Conservation (phyloP, 129 eudicot species). For the carrot (Daucus carota) region DH1_v3.0 NC_030385.2:34578501-34579000, state of each 20-base stretch:
- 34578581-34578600: background rate
- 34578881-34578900: no score
- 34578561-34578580: background rate
- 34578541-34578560: background rate
- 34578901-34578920: no score
- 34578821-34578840: constrained; percentile 90
- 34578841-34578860: constrained; percentile 45
- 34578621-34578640: background rate
- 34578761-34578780: constrained; percentile 82
- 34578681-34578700: background rate
- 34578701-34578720: background rate
- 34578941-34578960: no score
- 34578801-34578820: constrained; percentile 86
- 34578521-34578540: background rate
- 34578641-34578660: background rate
- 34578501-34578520: background rate
- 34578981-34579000: background rate
- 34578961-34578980: background rate
- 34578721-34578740: background rate
- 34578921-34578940: no score
- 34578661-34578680: background rate
- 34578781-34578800: constrained; percentile 97
- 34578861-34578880: background rate
- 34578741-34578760: constrained; percentile 49
- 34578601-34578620: background rate